These are phyloP conservation scores for Endocarpon pusillum DNA, from an alignment of 495 filamentous ascomycete genomes.

Conservation along the genomic window DNA sequence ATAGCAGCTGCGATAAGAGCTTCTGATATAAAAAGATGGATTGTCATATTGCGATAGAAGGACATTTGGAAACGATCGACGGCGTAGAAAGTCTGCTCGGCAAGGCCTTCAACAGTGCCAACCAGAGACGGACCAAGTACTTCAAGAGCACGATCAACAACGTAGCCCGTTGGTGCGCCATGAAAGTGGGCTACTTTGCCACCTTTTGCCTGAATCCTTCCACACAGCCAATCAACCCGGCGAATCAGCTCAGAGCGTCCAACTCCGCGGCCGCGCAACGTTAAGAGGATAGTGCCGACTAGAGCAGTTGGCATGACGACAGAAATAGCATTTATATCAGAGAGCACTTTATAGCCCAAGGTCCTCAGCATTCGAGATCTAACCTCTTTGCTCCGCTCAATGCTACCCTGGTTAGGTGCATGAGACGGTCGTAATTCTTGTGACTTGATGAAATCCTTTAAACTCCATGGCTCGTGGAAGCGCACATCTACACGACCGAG, in stretches of 20 bases:
- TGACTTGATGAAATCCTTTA: slow-evolving; percentile 59
- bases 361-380: slow-evolving; percentile 54
- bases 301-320: slow-evolving; percentile 96
- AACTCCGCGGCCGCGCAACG: slow-evolving; percentile 79
- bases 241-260: slow-evolving; percentile 72
- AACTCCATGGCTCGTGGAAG: slow-evolving; percentile 89
- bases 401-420: slow-evolving; percentile 17
- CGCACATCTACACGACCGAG: slow-evolving; percentile 86
- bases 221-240: slow-evolving; percentile 78
- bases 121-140: slow-evolving; percentile 82
- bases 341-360: slow-evolving; percentile 76
- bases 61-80: slow-evolving; percentile 92
- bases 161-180: slow-evolving; percentile 50
- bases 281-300: slow-evolving; percentile 85
- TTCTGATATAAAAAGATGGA: slow-evolving; percentile 89
- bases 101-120: slow-evolving; percentile 56
- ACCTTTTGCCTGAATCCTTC: slow-evolving; percentile 68
- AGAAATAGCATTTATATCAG: slow-evolving; percentile 87
- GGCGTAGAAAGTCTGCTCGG: slow-evolving; percentile 80
- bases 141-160: slow-evolving; percentile 80
- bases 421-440: slow-evolving; percentile 38
- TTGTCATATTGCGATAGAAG: slow-evolving; percentile 98
- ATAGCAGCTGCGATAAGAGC: slow-evolving; percentile 75
- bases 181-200: slow-evolving; percentile 88
- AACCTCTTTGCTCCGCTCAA: slow-evolving; percentile 29